Percentiles rank a stretch among this genome's conserved stretches.
Conservation (phyloP, 1,284 basidiomycete species). For the Anthracocystis walkeri region DNA sequence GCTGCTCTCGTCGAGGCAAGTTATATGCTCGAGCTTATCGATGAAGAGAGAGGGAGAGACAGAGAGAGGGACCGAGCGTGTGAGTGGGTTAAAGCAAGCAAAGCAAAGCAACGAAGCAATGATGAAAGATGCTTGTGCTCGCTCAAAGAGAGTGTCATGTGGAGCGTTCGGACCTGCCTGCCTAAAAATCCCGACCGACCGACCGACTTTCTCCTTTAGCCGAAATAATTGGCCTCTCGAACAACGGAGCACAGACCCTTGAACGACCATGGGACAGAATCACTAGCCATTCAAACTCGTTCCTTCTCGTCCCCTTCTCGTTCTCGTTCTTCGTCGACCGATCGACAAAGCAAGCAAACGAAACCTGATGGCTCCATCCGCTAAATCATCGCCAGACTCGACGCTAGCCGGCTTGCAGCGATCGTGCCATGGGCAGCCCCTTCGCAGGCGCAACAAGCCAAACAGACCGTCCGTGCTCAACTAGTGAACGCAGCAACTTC, state of each 20-base stretch:
- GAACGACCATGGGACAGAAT: too few relatives aligned
- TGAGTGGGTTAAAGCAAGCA: neutral
- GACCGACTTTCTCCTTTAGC: too few relatives aligned
- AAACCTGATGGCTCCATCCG: too few relatives aligned
- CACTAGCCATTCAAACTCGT: too few relatives aligned
- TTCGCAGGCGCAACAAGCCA: neutral
- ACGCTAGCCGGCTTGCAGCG: neutral
- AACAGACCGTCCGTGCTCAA: neutral
- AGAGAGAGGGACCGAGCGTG: neutral
- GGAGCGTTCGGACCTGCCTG: slow-evolving; percentile 3
- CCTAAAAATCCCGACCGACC: neutral
- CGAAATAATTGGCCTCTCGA: too few relatives aligned
- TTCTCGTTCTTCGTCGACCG: too few relatives aligned
- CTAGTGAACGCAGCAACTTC: neutral
- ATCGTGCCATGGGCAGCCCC: neutral
- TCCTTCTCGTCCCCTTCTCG: too few relatives aligned
- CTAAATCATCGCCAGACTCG: too few relatives aligned
- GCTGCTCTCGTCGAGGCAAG: neutral
- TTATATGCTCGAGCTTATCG: neutral
- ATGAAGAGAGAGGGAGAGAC: neutral
- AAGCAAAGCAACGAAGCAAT: neutral
- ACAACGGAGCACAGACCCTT: too few relatives aligned
- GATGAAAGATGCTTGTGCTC: neutral
- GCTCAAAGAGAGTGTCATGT: neutral
- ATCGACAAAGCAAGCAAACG: too few relatives aligned